Base-by-base conservation (phyloP, 768 basidiomycete species). In the Lactarius vividus region DNA sequence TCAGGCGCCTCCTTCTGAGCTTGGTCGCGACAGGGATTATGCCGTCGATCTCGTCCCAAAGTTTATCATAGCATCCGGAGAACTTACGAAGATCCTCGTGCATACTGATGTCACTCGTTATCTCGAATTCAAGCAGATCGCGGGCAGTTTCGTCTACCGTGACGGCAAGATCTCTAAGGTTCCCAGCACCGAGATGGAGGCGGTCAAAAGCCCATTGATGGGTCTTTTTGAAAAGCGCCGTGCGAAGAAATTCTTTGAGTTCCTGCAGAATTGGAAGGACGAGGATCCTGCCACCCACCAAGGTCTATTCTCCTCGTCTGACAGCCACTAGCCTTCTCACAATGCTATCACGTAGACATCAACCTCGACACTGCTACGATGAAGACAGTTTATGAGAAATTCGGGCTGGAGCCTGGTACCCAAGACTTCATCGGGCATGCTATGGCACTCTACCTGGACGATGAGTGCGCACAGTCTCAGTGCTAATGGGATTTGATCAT, bases 61-160 rank as follows among this genome's bases (percentile, higher is more conserved):
- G 79, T 99, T 99, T 82, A 98, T 98, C 82, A 95, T 98, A 72
- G 91, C 97, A 33, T 94, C 93, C 13, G 97, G 97, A 62, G 96
- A 98, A 77, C 88, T 99, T 74, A 97, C 96, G 61, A 91, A 89
- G 79, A 98, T 99, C 78, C 89, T 99, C 69, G 95, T 99, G 49
- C 96, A 98, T 81, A 98, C 97, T 70, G 95, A 99, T 75, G 97
- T 99, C 68, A 96, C 92, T 49, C 89, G 95, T 67, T 99, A 99
- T 79, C 89, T 99, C 73, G 97, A 98, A 76, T 99, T 99, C 84
- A 99, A 98, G 82, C 96, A 98, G 80, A 98, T 99, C 78, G 94
- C 97, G 0, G 97, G 96, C 61, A 95, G 92, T 75, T 99, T 90
- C 78, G 97, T 99, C 65, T 98, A 95, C 77, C 89, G 96, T 61